Evolutionary conservation across 2,329 filamentous ascomycete genomes (phyloP), one percentile per base, ranked within the genome.

Genomic region (Mycogone perniciosa): DNA sequence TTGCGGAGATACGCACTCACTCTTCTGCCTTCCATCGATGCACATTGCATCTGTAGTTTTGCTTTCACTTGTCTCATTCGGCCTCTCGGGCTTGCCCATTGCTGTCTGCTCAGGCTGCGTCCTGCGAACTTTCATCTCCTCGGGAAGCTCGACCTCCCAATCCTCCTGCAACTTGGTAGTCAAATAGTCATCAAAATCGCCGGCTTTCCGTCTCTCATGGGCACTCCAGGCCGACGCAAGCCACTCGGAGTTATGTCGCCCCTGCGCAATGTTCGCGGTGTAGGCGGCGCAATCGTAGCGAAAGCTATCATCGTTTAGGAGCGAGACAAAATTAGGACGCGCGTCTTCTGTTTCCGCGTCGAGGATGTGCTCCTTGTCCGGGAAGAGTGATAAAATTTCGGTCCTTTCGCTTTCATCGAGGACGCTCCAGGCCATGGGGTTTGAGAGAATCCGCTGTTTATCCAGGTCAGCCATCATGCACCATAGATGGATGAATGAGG

Each of bases 201-300:
- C 79, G 1, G 65, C 60, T 46, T 65, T 67, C 50, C 77, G 74
- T 59, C 70, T 67, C 48, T 71, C 67, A 54, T 80, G 76, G 0
- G 79, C 79, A 4, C 61, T 61, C 68, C 74, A 80, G 1, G 79
- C 79, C 50, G 75, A 67, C 11, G 60, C 64, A 6, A 82, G 69
- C 79, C 79, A 82, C 10, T 71, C 68, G 1, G 71, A 68, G 55
- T 81, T 76, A 51, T 80, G 75, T 33, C 69, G 71, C 4, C 79
- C 79, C 34, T 67, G 63, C 5, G 61, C 55, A 13, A 82, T 62
- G 54, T 76, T 68, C 33, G 74, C 71, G 31, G 69, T 70, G 59
- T 76, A 77, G 4, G 66, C 66, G 0, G 71, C 67, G 46, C 72
- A 70, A 58, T 75, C 73, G 43, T 73, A 63, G 8, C 75, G 73